Base-by-base conservation (phyloP, 2,329 filamentous ascomycete species). In the Pseudogymnoascus sp. region DNA sequence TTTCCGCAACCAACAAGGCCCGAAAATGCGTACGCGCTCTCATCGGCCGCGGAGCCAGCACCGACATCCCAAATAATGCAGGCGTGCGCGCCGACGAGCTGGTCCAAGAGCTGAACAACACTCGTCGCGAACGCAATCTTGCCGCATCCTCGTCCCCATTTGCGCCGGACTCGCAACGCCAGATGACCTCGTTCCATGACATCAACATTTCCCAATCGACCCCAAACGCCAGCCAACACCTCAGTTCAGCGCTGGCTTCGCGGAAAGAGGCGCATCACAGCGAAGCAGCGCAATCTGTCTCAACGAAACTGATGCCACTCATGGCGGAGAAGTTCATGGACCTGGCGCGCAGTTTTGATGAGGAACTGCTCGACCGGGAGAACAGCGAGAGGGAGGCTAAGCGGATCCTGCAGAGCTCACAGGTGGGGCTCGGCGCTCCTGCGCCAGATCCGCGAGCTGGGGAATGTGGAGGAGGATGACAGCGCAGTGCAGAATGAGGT, bases 1-100 rank as follows among this genome's bases (percentile, higher is more conserved):
- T 89, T 6, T 86, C 86, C 0, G 91, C 93, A 8, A 87, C 92
- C 71, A 88, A 91, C 63, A 91, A 92, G 62, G 91, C 93, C 16
- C 87, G 92, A 49, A 96, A 97, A 69, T 96, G 93, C 67, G 88
- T 96, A 62, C 89, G 95, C 77, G 81, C 87, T 79, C 75, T 91
- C 79, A 75, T 93, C 73, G 87, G 86, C 35, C 88, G 93, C 60
- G 91, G 93, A 64, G 93, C 93, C 3, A 86, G 88, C 2, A 89
- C 91, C 0, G 88, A 96, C 70, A 88, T 97, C 61, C 81, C 85
- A 18, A 99, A 97, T 73, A 80, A 86, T 61, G 85, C 91, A 63
- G 91, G 92, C 28, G 83, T 96, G 65, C 90, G 90, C 0, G 92
- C 92, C 9, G 90, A 96, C 69, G 88, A 93, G 66, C 80, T 96